A percentile compares a stretch with the other conserved stretches of the same genome.
Conservation (phyloP, 306 rosid genomes). For the Prunus salicina region DNA sequence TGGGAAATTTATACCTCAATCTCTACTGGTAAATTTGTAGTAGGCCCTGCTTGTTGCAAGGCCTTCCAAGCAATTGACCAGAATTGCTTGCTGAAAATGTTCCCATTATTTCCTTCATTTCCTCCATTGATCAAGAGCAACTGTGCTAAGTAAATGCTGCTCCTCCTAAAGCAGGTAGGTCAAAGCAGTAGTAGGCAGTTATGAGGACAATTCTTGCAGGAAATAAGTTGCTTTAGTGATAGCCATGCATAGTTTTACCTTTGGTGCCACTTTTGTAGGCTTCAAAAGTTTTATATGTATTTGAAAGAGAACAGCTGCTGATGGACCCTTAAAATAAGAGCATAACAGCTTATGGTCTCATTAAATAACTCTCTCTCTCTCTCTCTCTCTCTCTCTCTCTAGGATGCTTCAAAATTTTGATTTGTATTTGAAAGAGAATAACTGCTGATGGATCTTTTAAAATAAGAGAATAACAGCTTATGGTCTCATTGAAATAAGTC, state of each 20-base stretch:
- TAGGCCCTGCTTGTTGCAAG: conserved; percentile 19
- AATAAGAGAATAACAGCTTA: not conserved
- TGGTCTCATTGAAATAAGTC: too few species aligned
- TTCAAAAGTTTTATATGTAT: too few species aligned
- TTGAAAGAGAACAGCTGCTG: too few species aligned
- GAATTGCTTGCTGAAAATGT: conserved; percentile 14
- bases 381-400: too few species aligned
- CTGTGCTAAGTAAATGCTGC: not conserved
- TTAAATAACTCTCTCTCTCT: too few species aligned
- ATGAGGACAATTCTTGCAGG: not conserved
- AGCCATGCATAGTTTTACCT: not conserved
- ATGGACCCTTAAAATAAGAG: too few species aligned
- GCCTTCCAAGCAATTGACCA: not conserved
- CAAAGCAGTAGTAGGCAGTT: not conserved
- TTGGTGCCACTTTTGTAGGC: not conserved
- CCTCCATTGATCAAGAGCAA: conserved; percentile 7
- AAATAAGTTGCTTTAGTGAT: not conserved
- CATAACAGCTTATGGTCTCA: too few species aligned
- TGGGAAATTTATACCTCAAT: not conserved
- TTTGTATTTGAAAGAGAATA: not conserved
- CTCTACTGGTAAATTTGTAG: not conserved
- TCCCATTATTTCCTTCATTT: not conserved
- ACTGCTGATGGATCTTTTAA: too few species aligned
- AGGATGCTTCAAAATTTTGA: not conserved
- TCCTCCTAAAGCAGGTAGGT: not conserved